phyloP scores from a whole-genome alignment of 257 asterid genomes.

The Capsicum chinense region DNA sequence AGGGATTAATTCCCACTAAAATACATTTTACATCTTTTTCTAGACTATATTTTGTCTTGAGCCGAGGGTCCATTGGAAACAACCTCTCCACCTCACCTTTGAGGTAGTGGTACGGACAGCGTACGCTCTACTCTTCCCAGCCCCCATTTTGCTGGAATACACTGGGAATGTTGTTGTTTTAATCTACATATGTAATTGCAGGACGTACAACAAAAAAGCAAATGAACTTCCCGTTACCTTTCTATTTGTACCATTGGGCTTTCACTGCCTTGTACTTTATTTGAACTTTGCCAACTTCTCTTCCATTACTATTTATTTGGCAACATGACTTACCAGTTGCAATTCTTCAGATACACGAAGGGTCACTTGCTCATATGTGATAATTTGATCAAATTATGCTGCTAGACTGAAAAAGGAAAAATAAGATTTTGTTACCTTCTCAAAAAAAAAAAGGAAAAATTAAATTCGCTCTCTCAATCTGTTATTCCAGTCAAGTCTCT shows the following conservation, averaged over 20 bases:
- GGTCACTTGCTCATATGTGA: background rate
- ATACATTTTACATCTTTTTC: no score
- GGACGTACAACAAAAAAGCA: background rate
- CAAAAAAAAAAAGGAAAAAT: no score
- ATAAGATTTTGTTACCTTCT: background rate
- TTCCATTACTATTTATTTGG: background rate
- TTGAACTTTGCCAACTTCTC: background rate
- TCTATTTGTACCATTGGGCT: background rate
- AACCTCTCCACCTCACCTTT: no score
- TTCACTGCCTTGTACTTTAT: background rate
- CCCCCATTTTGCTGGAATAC: no score
- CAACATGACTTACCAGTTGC: background rate
- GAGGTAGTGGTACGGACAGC: no score
- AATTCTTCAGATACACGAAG: conserved; percentile 3
- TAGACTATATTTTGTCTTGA: no score
- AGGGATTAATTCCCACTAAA: no score
- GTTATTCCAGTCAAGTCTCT: background rate
- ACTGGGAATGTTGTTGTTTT: no score
- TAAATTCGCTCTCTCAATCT: background rate
- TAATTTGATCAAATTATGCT: background rate
- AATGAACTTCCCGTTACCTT: background rate
- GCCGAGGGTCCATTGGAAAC: no score
- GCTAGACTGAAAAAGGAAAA: conserved; percentile 1
- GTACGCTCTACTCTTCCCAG: no score
- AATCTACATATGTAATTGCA: background rate